Evolutionary conservation across 805 yeast genomes (phyloP).

Genomic region (Schizosaccharomyces octosporus): DNA sequence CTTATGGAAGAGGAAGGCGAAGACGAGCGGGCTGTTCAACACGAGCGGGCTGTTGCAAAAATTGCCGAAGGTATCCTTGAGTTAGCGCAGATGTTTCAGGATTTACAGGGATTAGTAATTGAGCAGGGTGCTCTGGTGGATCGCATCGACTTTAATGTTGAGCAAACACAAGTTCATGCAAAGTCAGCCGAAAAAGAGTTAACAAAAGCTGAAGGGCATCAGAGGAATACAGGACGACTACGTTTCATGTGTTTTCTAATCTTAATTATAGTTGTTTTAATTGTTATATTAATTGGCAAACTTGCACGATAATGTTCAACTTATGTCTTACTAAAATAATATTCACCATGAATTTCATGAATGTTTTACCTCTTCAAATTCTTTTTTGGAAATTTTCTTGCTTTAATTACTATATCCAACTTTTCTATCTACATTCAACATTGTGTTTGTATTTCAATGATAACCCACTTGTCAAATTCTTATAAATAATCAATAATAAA

Average conservation of each 20-base stretch:
- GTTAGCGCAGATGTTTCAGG: slow-evolving; percentile 76
- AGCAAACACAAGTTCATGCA: slow-evolving; percentile 52
- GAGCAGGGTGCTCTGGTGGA: slow-evolving; percentile 91
- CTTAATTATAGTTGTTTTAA: background rate
- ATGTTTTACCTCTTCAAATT: background rate
- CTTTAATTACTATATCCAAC: background rate
- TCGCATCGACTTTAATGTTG: slow-evolving; percentile 76
- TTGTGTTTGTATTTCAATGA: too few relatives aligned
- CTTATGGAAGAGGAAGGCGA: slow-evolving; percentile 11
- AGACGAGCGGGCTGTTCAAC: slow-evolving; percentile 28
- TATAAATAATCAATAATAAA: too few relatives aligned
- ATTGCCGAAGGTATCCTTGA: slow-evolving; percentile 87
- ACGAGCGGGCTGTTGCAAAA: slow-evolving; percentile 75
- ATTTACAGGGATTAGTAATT: slow-evolving; percentile 70
- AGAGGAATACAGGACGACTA: slow-evolving; percentile 42
- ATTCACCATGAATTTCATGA: background rate
- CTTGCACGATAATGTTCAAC: background rate
- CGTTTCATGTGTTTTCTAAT: background rate
- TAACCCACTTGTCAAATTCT: too few relatives aligned
- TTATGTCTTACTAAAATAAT: background rate
- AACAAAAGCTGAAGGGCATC: slow-evolving; percentile 51
- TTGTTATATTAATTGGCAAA: background rate
- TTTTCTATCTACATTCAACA: too few relatives aligned
- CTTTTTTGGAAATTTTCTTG: background rate
- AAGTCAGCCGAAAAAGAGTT: slow-evolving; percentile 58